Conservation (phyloP, 345 rosid species). For the Populus nigra region DNA sequence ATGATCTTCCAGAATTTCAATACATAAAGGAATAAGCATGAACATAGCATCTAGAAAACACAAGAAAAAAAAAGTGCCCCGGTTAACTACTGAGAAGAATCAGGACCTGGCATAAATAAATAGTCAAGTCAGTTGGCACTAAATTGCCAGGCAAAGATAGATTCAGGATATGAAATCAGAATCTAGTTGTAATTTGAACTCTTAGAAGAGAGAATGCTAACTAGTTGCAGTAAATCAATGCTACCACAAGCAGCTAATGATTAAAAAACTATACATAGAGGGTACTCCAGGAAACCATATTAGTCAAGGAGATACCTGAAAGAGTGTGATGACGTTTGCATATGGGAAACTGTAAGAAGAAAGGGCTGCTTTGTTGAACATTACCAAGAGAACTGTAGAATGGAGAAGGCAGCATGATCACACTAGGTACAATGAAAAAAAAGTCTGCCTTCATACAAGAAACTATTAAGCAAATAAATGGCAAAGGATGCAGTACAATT, state of each 20-base stretch:
- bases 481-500: background rate
- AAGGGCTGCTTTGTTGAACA: conserved; percentile 74
- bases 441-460: background rate
- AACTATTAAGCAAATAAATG: background rate
- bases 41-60: conserved; percentile 16
- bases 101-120: background rate
- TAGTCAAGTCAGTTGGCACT: background rate
- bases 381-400: conserved; percentile 61
- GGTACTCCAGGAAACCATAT: background rate
- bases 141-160: background rate
- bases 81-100: background rate
- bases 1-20: conserved; percentile 20
- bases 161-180: background rate
- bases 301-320: conserved; percentile 47
- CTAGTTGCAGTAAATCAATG: background rate
- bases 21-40: conserved; percentile 25
- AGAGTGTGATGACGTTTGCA: conserved; percentile 64
- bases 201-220: background rate
- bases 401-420: conserved; percentile 9
- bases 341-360: conserved; percentile 61
- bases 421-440: background rate
- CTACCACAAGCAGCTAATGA: background rate
- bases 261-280: background rate
- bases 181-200: background rate
- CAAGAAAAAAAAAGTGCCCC: background rate